These are phyloP conservation scores for Oryza officinalis DNA, from an alignment of 176 grass and related monocot genomes.

Conservation along the genomic window DNA sequence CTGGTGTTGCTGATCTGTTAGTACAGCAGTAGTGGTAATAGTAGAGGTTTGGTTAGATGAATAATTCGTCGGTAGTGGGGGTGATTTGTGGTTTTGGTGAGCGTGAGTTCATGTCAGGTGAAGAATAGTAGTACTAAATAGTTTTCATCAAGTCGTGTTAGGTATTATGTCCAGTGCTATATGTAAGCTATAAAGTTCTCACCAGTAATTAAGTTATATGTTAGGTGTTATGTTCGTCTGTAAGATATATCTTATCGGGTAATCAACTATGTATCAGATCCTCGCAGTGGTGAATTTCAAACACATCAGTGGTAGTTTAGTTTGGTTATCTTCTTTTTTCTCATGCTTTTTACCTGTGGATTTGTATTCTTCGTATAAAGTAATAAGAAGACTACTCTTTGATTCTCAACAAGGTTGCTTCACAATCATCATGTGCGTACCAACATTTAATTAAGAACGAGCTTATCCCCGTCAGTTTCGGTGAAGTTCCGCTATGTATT, in stretches of 20 bases:
- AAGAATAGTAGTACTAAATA: neutral
- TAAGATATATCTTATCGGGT: neutral
- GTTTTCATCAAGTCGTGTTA: neutral
- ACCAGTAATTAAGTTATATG: neutral
- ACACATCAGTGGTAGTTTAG: neutral
- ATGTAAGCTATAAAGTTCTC: neutral
- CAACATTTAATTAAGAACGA: too few relatives aligned
- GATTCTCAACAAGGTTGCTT: neutral
- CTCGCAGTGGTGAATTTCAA: too few relatives aligned
- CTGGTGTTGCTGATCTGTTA: conserved; percentile 11
- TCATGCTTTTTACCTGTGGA: too few relatives aligned
- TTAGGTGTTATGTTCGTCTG: neutral
- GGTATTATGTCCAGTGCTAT: neutral
- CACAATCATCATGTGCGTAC: neutral
- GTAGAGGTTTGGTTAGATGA: neutral
- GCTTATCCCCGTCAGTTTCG: too few relatives aligned
- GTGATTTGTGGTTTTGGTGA: neutral
- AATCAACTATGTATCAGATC: neutral
- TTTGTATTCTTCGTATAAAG: too few relatives aligned
- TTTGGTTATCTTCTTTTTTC: neutral
- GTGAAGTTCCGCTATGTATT: too few relatives aligned
- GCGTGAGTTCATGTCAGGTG: neutral
- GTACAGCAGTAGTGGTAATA: neutral
- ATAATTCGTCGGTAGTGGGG: conserved; percentile 18
- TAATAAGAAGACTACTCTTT: too few relatives aligned